Base-by-base conservation (phyloP, 331 rosid genomes). In the Ulmus americana region DNA sequence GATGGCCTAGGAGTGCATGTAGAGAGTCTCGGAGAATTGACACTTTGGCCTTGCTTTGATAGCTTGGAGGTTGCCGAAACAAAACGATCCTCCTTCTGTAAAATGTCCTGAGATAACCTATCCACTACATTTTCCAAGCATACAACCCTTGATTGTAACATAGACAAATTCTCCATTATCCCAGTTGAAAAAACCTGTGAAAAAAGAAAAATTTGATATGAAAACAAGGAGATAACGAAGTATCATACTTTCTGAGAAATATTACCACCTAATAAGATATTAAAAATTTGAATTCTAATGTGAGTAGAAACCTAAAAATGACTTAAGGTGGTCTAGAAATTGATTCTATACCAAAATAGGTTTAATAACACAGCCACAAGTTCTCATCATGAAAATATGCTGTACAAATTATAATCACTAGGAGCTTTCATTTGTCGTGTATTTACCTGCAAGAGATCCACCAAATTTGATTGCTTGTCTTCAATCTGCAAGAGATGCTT, bases 401-500 rank as follows among this genome's bases (percentile, higher is more conserved):
- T 28, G 35, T 28, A 45, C 58, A 6, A 3, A 43, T 49, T 39
- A 39, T 6, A 38, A 5, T 47, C 5, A 41, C 38, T 15, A 68
- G 38, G 55, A 5, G 50, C 10, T 74, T 20, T 28, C 35, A 28
- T 28, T 28, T 28, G 35, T 2, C 2, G 35, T 28, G 35, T 28
- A 28, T 28, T 51, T 82, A 88, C 97, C 95, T 90, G 88, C 66
- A 90, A 70, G 38, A 82, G 82, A 74, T 88, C 85, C 91, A 88
- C 72, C 69, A 84, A 72, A 69, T 70, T 85, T 14, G 87, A 77
- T 72, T 88, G 95, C 69, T 85, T 90, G 80, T 70, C 79, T 81
- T 88, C 91, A 55, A 90, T 88, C 72, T 84, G 88, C 51, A 77
- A 53, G 57, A 90, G 95, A 63, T 90, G 95, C 61, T 90, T 90